These are phyloP conservation scores for Pecoramyces ruminantium DNA, from an alignment of 192 early-diverging fungal species.

Conservation along the genomic window DNA sequence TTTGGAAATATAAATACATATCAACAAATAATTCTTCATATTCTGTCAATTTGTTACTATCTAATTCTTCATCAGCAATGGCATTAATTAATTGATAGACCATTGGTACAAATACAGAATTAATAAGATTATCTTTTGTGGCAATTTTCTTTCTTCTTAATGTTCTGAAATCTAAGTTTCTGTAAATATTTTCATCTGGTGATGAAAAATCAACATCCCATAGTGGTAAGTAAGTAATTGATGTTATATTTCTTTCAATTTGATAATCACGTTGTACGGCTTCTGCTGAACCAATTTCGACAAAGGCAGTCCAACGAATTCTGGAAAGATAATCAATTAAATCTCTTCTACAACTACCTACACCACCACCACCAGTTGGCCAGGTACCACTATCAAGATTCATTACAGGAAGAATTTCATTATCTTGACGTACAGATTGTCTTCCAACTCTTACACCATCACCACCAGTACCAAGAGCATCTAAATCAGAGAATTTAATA, in stretches of 20 bases:
- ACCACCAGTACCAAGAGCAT: slow-evolving; percentile 13
- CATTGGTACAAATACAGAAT: slow-evolving; percentile 16
- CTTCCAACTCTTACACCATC: slow-evolving; percentile 6
- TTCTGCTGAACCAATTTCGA: slow-evolving; percentile 19
- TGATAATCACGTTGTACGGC: slow-evolving; percentile 25
- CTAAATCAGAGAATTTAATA: slow-evolving; percentile 15
- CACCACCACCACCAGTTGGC: slow-evolving; percentile 26
- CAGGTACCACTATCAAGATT: slow-evolving; percentile 21
- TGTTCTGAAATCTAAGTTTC: slow-evolving; percentile 6
- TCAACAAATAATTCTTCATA: slow-evolving; percentile 20
- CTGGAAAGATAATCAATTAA: slow-evolving; percentile 13
- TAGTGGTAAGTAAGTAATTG: slow-evolving; percentile 17
- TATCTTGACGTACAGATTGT: slow-evolving; percentile 1
- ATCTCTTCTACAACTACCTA: slow-evolving; percentile 22
- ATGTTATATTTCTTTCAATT: slow-evolving; percentile 19
- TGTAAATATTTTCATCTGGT: slow-evolving; percentile 19
- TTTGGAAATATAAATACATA: slow-evolving; percentile 16
- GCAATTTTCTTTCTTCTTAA: slow-evolving; percentile 3
- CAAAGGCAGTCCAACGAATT: slow-evolving; percentile 22
- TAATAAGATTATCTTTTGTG: slow-evolving; percentile 12
- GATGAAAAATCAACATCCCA: slow-evolving; percentile 25
- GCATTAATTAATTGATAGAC: slow-evolving; percentile 13
- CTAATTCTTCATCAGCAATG: slow-evolving; percentile 8
- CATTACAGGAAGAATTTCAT: slow-evolving; percentile 16
- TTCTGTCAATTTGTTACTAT: slow-evolving; percentile 3